Evolutionary conservation across 345 rosid genomes (phyloP).

Genomic region (Erodium maritimum): DNA sequence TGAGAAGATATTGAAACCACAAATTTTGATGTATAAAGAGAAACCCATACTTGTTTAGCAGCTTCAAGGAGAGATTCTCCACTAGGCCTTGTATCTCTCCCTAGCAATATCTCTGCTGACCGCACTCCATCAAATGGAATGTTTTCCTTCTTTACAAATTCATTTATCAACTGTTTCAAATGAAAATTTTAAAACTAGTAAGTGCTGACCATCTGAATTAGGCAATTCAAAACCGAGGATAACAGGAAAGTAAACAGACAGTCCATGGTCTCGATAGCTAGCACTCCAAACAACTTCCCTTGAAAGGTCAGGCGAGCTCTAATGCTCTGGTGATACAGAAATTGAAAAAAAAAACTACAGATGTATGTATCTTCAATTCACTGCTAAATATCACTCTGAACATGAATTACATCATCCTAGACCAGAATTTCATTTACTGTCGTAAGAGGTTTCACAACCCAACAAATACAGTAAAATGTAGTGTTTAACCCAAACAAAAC

Average conservation of each 20-base stretch:
- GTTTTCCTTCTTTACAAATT: constrained; percentile 49
- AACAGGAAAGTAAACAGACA: background rate
- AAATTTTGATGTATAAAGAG: background rate
- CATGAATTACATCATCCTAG: background rate
- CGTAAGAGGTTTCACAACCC: background rate
- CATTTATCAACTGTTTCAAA: constrained; percentile 36
- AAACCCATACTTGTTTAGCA: constrained; percentile 43
- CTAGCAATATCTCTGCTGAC: constrained; percentile 54
- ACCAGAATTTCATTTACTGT: background rate
- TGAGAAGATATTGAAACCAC: background rate
- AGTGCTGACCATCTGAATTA: background rate
- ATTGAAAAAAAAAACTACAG: no score
- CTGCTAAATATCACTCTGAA: background rate
- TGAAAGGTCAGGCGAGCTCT: background rate
- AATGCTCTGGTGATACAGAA: background rate
- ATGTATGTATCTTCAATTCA: background rate
- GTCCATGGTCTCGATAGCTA: background rate
- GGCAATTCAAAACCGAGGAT: background rate
- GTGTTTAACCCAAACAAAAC: background rate
- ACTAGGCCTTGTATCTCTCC: constrained; percentile 93
- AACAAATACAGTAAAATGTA: no score
- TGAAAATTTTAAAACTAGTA: background rate
- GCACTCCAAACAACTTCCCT: background rate
- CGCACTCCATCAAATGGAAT: constrained; percentile 36
- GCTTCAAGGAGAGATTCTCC: constrained; percentile 79